Base-by-base conservation (phyloP, 805 yeast genomes). In the Candida tammaniensis region DNA sequence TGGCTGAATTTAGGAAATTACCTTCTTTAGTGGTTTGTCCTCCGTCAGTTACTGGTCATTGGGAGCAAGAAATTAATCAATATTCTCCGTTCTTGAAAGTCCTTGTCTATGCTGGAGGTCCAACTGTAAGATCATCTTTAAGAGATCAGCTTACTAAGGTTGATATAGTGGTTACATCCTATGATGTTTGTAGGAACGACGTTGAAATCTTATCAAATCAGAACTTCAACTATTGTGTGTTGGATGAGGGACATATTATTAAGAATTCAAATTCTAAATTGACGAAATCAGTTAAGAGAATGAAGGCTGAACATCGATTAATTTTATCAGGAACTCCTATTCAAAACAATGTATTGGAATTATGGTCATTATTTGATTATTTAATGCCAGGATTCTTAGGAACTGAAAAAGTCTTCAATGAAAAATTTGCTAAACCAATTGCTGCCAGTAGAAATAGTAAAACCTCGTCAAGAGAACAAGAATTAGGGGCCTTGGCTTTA, bases 331-430 rank as follows among this genome's bases (percentile, higher is more conserved):
- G 99, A 49, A 93, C 99, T 0, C 99, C 99, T 10, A 93, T 93
- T 49, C 99, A 93, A 59, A 93, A 93, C 55, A 93, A 93, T 53
- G 98, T 93, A 3, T 70, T 93, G 27, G 99, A 93, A 59, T 67
- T 93, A 43, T 93, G 99, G 99, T 93, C 98, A 3, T 68, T 93
- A 51, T 93, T 93, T 68, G 98, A 93, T 59, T 93, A 88, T 58
- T 70, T 93, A 57, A 93, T 93, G 99, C 99, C 99, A 2, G 99
- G 99, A 0, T 93, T 93, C 52, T 68, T 93, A 44, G 99, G 99
- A 10, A 81, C 94, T 3, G 98, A 93, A 52, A 91, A 88, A 59
- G 74, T 82, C 31, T 93, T 93, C 66, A 93, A 88, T 51, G 98
- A 91, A 43, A 76, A 89, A 46, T 93, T 91, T 70, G 94, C 97